Base-by-base conservation (phyloP, 192 early-diverging fungal genomes). In the Coemansia sp. region DNA sequence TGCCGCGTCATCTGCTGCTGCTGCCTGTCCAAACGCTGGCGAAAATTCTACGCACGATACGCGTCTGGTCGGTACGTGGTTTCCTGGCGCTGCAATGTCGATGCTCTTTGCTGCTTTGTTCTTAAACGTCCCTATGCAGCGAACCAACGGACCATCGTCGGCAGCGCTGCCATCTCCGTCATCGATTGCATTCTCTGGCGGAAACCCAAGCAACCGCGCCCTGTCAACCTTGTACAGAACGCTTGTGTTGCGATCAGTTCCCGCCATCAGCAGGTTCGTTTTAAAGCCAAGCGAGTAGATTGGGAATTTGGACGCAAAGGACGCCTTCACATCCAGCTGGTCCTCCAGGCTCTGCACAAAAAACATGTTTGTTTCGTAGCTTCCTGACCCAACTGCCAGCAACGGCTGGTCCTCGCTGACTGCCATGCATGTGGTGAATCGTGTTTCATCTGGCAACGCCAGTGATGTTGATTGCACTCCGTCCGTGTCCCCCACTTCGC, bases 241-340 rank as follows among this genome's bases (percentile, higher is more conserved):
- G 47, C 69, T 76, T 18, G 76, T 79, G 54, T 72, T 77, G 44
- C 79, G 67, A 54, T 85, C 84, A 3, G 79, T 85, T 10, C 84
- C 84, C 1, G 79, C 79, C 65, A 82, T 75, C 43, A 85, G 44
- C 45, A 79, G 65, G 26, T 70, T 71, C 39, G 69, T 40, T 48
- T 78, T 67, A 56, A 85, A 76, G 9, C 76, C 75, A 53, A 85
- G 52, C 63, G 79, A 72, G 50, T 82, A 77, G 37, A 82, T 85
- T 0, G 84, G 84, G 37, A 82, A 82, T 45, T 81, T 81, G 26
- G 75, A 76, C n/a, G 84, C 81, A 75, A 83, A 83, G 70, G 81
- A 85, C 18, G 84, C 76, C 42, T 81, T 80, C 50, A 77, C 79
- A 21, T 76, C 72, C 19, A 85, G 69, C 41, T 77, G 71, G 65